Evolutionary conservation across 2,329 filamentous ascomycete species (phyloP), one percentile per base, ranked within the genome.

Genomic region (Penicillium hordei): DNA sequence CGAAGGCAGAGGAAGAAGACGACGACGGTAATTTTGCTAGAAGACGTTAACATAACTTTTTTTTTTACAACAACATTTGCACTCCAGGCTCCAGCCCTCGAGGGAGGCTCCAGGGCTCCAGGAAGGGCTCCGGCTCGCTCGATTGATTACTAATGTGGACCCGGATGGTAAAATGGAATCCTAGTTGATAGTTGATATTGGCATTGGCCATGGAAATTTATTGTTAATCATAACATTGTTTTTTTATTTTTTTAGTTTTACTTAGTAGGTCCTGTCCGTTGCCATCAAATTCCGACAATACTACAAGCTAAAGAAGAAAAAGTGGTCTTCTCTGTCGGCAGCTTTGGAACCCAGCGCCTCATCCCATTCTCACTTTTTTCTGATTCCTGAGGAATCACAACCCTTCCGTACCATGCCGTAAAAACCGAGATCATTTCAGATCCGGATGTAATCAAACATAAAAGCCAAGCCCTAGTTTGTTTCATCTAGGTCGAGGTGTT

Each of bases 401-500:
- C 29, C 29, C 40, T 36, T 48, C 45, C 45, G 25, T 34, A 50
- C 21, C 48, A 52, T 55, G 36, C 23, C 38, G 15, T 39, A 48
- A 58, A 54, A 42, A 4, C 48, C 51, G 17, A 27, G 21, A 48
- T 48, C 44, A 45, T 43, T 51, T 31, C 42, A 53, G 36, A 48
- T 44, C 36, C 33, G 38, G 44, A 17, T 42, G 39, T 53, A 42
- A 59, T 45, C 39, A 48, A 51, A 56, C 50, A 38, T 46, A 48
- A 48, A 51, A 42, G 9, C 40, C 55, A 49, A n/a, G 33, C 50
- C 51, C 61, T 70, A 64, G 65, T 64, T 1, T 67, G 38, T 68
- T 66, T 63, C 65, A 70, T 59, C 65, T 66, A 64, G 60, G 55
- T 43, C 57, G 62, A 55, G 56, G 60, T 25, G 52, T 50, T 34